A percentile compares a stretch with the other conserved stretches of the same genome.
Evolutionary conservation across 1,284 basidiomycete species (phyloP).

Genomic region (Apiotrichum akiyoshidainum): DNA sequence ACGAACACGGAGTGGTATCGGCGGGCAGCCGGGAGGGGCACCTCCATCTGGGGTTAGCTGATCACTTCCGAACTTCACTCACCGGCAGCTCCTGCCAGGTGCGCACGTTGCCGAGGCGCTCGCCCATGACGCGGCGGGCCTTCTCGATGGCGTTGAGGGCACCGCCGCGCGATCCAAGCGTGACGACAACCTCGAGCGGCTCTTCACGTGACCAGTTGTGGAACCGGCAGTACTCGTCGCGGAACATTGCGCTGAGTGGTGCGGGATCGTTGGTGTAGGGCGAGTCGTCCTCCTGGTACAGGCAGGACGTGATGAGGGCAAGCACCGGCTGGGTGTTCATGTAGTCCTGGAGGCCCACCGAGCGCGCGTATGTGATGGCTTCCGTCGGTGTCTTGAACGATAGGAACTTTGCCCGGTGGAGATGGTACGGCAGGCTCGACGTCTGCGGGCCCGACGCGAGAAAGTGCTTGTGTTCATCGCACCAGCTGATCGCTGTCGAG

Average conservation of each 20-base stretch:
- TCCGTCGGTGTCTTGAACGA: constrained; percentile 48
- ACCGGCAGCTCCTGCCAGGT: constrained; percentile 87
- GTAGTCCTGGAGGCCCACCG: constrained; percentile 62
- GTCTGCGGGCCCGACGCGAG: constrained; percentile 59
- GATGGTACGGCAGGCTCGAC: constrained; percentile 76
- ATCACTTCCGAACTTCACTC: constrained; percentile 33
- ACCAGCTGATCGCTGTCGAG: constrained; percentile 74
- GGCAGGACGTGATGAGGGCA: constrained; percentile 70
- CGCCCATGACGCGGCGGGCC: constrained; percentile 85
- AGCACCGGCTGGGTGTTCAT: constrained; percentile 70
- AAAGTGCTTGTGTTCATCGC: constrained; percentile 62
- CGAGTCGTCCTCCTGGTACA: constrained; percentile 52
- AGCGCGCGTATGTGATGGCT: constrained; percentile 72
- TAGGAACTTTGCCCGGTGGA: constrained; percentile 82
- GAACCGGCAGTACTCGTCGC: constrained; percentile 81
- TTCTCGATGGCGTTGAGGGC: constrained; percentile 87
- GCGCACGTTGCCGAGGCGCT: constrained; percentile 79
- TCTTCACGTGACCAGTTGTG: constrained; percentile 83
- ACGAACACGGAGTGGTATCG: constrained; percentile 96
- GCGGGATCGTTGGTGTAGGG: constrained; percentile 38
- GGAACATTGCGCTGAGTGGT: constrained; percentile 75
- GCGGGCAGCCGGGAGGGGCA: constrained; percentile 77
- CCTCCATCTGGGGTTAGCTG: constrained; percentile 73
- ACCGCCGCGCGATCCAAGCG: constrained; percentile 78
- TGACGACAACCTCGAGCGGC: constrained; percentile 78